Conservation (phyloP, 179 eudicot genomes). For the Amaranthus tricolor region DNA sequence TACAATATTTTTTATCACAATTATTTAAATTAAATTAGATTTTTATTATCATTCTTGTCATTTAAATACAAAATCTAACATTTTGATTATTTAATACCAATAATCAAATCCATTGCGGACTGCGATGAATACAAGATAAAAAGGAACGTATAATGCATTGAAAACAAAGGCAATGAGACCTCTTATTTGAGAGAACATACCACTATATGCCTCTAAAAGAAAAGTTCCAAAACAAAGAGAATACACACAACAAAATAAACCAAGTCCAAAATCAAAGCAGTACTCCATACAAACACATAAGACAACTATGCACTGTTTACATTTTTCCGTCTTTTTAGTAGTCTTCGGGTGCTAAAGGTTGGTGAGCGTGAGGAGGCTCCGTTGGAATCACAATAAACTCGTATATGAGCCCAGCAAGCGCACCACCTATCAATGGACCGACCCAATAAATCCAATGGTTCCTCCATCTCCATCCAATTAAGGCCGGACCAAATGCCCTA, state of each 20-base stretch:
- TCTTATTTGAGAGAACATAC: not conserved
- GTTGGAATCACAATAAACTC: conserved; percentile 64
- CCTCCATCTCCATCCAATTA: conserved; percentile 82
- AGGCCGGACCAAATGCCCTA: conserved; percentile 79
- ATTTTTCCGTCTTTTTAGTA: conserved; percentile 37
- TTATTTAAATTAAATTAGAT: too few species aligned
- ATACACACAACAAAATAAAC: conserved; percentile 13
- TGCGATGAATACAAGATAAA: too few species aligned
- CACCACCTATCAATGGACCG: conserved; percentile 81
- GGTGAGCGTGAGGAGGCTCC: conserved; percentile 47
- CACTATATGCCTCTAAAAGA: conserved; percentile 13
- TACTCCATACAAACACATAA: not conserved
- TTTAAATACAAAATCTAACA: too few species aligned
- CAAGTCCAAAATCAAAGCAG: conserved; percentile 1
- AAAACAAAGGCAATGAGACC: conserved; percentile 3
- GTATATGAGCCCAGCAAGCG: conserved; percentile 52
- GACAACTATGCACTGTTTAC: not conserved
- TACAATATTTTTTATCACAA: too few species aligned
- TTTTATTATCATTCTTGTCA: too few species aligned
- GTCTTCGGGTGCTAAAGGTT: conserved; percentile 87
- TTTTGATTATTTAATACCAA: too few species aligned
- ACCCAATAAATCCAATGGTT: conserved; percentile 87
- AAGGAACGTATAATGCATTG: not conserved
- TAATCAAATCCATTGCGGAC: too few species aligned
- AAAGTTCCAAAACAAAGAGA: conserved; percentile 7